A percentile compares a stretch with the other conserved stretches of the same genome.
These are phyloP conservation scores for Fraxinus velutina DNA, from an alignment of 305 asterid species.

Conservation along the genomic window DNA sequence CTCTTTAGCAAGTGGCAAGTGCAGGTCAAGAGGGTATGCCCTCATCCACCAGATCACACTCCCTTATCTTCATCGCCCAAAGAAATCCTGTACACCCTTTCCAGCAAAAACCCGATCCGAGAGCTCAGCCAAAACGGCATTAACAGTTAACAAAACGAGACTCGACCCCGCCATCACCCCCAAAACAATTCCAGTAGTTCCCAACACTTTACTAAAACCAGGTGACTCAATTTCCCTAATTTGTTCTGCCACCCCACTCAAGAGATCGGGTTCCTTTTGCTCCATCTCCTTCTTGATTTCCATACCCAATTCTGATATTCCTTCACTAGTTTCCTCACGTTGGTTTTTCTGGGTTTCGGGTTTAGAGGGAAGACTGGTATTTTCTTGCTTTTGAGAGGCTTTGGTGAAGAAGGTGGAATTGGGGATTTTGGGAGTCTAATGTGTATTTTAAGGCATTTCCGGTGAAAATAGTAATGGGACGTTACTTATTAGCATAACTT, in stretches of 20 bases:
- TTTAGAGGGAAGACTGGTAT: constrained; percentile 24
- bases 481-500: no score
- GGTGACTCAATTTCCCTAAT: constrained; percentile 89
- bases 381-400: constrained; percentile 44
- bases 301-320: constrained; percentile 50
- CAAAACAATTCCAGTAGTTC: constrained; percentile 74
- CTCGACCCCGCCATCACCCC: constrained; percentile 89
- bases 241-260: constrained; percentile 72
- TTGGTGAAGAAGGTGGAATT: constrained; percentile 16
- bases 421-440: constrained; percentile 27
- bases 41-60: constrained; percentile 18
- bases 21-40: constrained; percentile 8
- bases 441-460: constrained; percentile 4
- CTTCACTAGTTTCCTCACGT: constrained; percentile 20
- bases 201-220: constrained; percentile 64
- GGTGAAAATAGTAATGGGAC: constrained; percentile 10
- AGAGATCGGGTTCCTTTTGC: constrained; percentile 38
- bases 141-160: constrained; percentile 82
- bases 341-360: constrained; percentile 7
- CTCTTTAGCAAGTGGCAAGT: neutral
- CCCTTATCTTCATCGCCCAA: constrained; percentile 40
- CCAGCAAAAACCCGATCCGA: constrained; percentile 81
- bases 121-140: constrained; percentile 88
- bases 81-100: constrained; percentile 83
- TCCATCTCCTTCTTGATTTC: constrained; percentile 65